Base-by-base conservation (phyloP, 768 basidiomycete species). In the Fomitopsis serialis region DNA sequence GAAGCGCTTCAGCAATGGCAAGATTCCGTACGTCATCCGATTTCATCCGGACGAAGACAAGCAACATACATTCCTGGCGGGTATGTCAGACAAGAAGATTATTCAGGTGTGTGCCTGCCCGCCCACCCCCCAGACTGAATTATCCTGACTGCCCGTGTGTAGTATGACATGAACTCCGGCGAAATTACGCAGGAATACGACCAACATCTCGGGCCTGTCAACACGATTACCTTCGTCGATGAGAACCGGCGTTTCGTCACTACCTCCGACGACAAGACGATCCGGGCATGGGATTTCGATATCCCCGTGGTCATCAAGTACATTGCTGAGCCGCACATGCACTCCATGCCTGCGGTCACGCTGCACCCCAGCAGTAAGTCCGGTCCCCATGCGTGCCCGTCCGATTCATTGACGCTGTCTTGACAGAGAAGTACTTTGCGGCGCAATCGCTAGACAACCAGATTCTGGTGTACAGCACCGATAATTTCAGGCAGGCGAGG, bases 241-340 rank as follows among this genome's bases (percentile, higher is more conserved):
- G 94, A 99, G 65, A 98, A 98, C 67, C 79, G 97, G 60, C 82
- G 96, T 53, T 98, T 99, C 66, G 88, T 98, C 50, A 98, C 97
- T 2, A 98, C 96, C 13, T 98, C 94, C 10, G 97, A 99, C 67
- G 97, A 99, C 73, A 98, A 98, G 74, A 97, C 94, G 2, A 97
- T 99, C 58, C 86, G 97, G 43, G 96, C 93, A 17, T 99, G 97
- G 97, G 97, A 99, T 69, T 98, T 88, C 68, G 97, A 99, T 70
- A 98, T 99, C 58, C 97, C 97, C 5, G 97, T 98, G 34, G 93
- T 97, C 50, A 98, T 99, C 77, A 99, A 99, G 70, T 97, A 98
- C 68, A 98, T 98, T 54, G 96, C 97, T 19, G 97, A 99, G 69
- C 97, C 97, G 3, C 86, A 93, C 66, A 98, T 99, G 97, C 95